phyloP scores from a whole-genome alignment of 768 basidiomycete species.

The Naganishia randhawae region DNA sequence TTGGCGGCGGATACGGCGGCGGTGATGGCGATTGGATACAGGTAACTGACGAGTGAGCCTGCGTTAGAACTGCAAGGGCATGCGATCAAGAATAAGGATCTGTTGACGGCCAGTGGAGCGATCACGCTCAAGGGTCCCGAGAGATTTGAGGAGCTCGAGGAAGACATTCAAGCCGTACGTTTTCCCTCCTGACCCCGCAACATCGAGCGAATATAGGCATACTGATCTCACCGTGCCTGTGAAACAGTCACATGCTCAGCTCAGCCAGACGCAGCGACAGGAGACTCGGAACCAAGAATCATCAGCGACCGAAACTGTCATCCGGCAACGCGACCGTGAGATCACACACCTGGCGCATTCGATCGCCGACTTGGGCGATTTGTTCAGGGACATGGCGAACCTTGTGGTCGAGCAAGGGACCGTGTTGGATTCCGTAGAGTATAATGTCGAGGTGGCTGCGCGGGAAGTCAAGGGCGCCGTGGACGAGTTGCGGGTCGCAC shows the following conservation, averaged over 20 bases:
- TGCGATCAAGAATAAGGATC: conserved; percentile 93
- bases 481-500: conserved; percentile 75
- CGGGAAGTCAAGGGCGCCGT: conserved; percentile 77
- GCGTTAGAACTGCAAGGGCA: conserved; percentile 84
- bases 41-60: background rate
- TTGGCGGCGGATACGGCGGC: conserved; percentile 30
- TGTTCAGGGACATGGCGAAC: conserved; percentile 89
- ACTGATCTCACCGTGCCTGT: background rate
- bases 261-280: conserved; percentile 45
- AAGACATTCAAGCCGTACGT: conserved; percentile 82
- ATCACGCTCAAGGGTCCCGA: conserved; percentile 78
- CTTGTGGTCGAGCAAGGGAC: conserved; percentile 98
- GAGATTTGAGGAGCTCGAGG: conserved; percentile 76
- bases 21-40: conserved; percentile 7
- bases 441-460: conserved; percentile 90
- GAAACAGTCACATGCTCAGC: conserved; percentile 31
- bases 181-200: background rate
- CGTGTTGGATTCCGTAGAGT: conserved; percentile 91
- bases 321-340: conserved; percentile 62
- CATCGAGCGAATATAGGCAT: background rate
- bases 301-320: conserved; percentile 51
- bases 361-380: conserved; percentile 83
- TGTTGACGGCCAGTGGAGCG: conserved; percentile 79
- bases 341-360: conserved; percentile 85
- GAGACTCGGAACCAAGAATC: conserved; percentile 49